These are phyloP conservation scores for Solanum appendiculatum DNA, from an alignment of 257 asterid species.

Conservation along the genomic window DNA sequence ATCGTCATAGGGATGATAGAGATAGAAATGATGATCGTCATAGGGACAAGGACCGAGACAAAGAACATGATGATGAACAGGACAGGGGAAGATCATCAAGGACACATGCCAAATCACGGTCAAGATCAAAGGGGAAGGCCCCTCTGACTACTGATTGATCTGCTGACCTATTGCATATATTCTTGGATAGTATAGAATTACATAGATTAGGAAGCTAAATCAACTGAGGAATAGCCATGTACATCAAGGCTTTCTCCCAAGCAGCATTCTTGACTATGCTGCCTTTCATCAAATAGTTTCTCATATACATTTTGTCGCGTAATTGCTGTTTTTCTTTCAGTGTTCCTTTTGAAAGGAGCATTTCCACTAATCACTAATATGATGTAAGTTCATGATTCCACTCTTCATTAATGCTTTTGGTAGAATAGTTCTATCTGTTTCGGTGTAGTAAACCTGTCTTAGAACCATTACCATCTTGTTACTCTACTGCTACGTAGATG, in stretches of 20 bases:
- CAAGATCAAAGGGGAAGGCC: slow-evolving; percentile 56
- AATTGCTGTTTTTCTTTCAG: not conserved
- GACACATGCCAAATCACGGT: slow-evolving; percentile 47
- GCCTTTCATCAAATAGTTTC: not conserved
- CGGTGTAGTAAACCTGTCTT: not conserved
- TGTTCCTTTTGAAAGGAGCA: slow-evolving; percentile 14
- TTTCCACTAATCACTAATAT: slow-evolving; percentile 5
- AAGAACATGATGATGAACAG: not conserved
- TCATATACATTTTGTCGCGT: slow-evolving; percentile 6
- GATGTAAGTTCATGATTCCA: slow-evolving; percentile 30
- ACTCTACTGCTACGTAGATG: not conserved
- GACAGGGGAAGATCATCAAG: slow-evolving; percentile 57
- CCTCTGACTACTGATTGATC: slow-evolving; percentile 43
- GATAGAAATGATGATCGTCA: not conserved
- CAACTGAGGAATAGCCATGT: slow-evolving; percentile 15
- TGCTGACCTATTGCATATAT: not conserved
- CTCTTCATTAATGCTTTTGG: not conserved
- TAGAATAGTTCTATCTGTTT: not conserved
- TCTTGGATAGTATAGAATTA: slow-evolving; percentile 3
- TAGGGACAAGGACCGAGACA: not conserved
- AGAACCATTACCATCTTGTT: not conserved
- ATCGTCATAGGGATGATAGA: slow-evolving; percentile 1
- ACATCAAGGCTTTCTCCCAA: slow-evolving; percentile 10
- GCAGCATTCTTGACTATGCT: slow-evolving; percentile 13
- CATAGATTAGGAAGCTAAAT: slow-evolving; percentile 9